These are phyloP conservation scores for Claviceps monticola DNA, from an alignment of 2,329 filamentous ascomycete genomes.

Conservation along the genomic window DNA sequence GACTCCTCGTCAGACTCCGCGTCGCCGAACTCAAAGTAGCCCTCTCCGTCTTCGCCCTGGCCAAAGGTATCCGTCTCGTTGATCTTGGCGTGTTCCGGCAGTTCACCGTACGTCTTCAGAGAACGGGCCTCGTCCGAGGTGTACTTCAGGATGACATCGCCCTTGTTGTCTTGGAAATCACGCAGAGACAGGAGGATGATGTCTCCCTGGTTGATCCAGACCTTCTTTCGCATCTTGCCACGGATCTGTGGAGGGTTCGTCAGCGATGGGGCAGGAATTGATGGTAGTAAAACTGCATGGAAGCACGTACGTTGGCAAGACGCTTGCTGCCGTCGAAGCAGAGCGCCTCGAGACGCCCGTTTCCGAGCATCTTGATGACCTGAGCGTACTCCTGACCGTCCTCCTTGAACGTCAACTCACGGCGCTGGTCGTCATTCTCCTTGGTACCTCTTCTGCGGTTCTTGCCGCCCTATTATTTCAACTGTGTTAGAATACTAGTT, in stretches of 20 bases:
- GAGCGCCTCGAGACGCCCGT: conserved; percentile 80
- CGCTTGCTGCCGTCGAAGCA: conserved; percentile 73
- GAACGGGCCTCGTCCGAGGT: conserved; percentile 87
- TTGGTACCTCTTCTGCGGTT: conserved; percentile 98
- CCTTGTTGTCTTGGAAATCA: conserved; percentile 91
- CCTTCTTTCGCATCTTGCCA: conserved; percentile 98
- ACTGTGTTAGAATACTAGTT: conserved; percentile 4
- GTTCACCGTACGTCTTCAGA: conserved; percentile 92
- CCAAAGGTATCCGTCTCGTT: conserved; percentile 97
- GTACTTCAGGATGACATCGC: conserved; percentile 96
- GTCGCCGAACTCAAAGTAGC: conserved; percentile 98
- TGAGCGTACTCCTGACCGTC: conserved; percentile 62
- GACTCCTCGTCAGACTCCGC: conserved; percentile 51
- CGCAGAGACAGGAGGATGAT: conserved; percentile 81
- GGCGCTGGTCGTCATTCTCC: conserved; percentile 98
- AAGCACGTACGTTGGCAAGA: conserved; percentile 25
- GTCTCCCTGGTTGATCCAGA: conserved; percentile 98
- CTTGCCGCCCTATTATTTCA: conserved; percentile 70
- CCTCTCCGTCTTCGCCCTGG: conserved; percentile 85
- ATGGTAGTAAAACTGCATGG: background rate
- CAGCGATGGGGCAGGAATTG: background rate
- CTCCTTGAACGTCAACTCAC: conserved; percentile 97
- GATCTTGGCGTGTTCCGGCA: conserved; percentile 97
- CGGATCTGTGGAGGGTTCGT: conserved; percentile 31
- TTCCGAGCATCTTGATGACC: conserved; percentile 80